These are phyloP conservation scores for Lachnellula willkommii DNA, from an alignment of 2,329 filamentous ascomycete genomes.

Conservation along the genomic window DNA sequence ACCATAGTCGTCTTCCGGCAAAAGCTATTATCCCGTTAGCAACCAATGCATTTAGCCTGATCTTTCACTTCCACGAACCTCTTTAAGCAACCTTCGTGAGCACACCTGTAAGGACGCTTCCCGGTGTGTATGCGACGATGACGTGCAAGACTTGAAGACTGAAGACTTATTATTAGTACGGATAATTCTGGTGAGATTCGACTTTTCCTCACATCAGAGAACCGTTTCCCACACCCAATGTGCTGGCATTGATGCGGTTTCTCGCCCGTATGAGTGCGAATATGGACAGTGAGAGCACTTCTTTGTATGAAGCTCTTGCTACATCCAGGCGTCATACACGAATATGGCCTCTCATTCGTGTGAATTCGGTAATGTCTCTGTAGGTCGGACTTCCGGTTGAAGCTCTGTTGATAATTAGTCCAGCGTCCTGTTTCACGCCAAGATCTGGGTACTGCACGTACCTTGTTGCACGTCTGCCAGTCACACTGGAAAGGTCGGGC, in stretches of 20 bases:
- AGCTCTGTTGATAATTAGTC: conserved; percentile 45
- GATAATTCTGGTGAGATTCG: neutral
- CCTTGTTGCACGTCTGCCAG: conserved; percentile 58
- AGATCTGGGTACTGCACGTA: conserved; percentile 31
- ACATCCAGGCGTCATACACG: conserved; percentile 54
- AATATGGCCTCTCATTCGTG: conserved; percentile 64
- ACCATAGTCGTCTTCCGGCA: conserved; percentile 69
- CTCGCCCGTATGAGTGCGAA: conserved; percentile 65
- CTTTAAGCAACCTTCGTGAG: conserved; percentile 37
- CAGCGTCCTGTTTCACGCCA: conserved; percentile 5
- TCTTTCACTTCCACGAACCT: conserved; percentile 24
- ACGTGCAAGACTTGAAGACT: conserved; percentile 34
- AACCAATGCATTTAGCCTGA: conserved; percentile 5
- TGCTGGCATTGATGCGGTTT: conserved; percentile 66
- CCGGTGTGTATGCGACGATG: conserved; percentile 69
- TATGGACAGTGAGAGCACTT: conserved; percentile 65
- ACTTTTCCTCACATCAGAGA: conserved; percentile 56
- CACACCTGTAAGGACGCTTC: conserved; percentile 61
- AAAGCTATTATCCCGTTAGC: conserved; percentile 45
- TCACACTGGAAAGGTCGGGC: conserved; percentile 60
- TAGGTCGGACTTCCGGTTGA: conserved; percentile 67
- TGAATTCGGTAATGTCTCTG: conserved; percentile 67
- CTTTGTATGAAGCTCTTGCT: conserved; percentile 68
- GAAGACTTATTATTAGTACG: conserved; percentile 13
- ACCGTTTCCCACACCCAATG: conserved; percentile 60